Evolutionary conservation across 2,329 filamentous ascomycete genomes (phyloP), one percentile per base, ranked within the genome.

Genomic region (Plenodomus lindquistii): DNA sequence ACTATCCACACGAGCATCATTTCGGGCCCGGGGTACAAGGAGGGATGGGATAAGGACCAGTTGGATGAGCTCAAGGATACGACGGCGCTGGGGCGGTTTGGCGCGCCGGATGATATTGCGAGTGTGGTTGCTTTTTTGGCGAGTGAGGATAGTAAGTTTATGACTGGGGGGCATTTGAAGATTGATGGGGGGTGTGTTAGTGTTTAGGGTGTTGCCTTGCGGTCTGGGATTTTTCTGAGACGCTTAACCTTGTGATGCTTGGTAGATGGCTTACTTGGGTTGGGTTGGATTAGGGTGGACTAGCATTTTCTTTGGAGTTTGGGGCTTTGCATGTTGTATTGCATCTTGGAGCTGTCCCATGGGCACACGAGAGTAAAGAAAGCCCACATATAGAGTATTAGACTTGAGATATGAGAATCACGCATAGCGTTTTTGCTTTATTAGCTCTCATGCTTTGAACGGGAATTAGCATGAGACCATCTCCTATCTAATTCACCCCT

Each of bases 1-100:
- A 74, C 71, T 2, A 70, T 75, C 15, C 72, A 74, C 50, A 73
- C 71, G 4, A 71, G 69, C 39, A 71, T 70, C 35, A 67, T 75
- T 19, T 65, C 72, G 31, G 66, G 67, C 2, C 66, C 69, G 6
- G 67, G 71, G 45, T 73, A 70, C 44, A 60, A 63, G 29, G 59
- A 67, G 27, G 53, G 70, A 3, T 73, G 70, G 70, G 63, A 46
- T n/a, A 48, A 59, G 17, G 67, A 73, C 44, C 66, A 65, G 46
- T 54, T 73, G 22, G 67, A 63, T 9, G 65, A 67, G 50, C 48
- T 73, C 42, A 55, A 65, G 44, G 57, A 55, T 7, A 65, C 60
- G 13, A 69, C 70, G n/a, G 63, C 70, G 2, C 50, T 75, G 24
- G 71, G 70, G 6, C 59, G 71, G 6, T 71, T 71, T 37, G 70